phyloP scores from a whole-genome alignment of 352 stramenopile genomes.

The Phytophthora aleatoria region DNA sequence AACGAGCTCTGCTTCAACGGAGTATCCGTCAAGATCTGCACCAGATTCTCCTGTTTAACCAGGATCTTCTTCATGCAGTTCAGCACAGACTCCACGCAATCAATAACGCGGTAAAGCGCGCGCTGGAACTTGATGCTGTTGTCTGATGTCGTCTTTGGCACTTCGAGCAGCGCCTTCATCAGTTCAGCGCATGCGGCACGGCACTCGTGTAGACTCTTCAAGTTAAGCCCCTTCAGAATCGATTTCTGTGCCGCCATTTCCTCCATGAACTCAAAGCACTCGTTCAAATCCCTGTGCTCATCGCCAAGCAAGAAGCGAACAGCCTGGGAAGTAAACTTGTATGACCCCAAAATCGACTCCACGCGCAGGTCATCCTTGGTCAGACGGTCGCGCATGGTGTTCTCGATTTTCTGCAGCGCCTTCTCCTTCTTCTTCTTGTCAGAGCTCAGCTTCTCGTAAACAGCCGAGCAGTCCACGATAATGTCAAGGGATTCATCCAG shows the following conservation, averaged over 20 bases:
- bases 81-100: slow-evolving; percentile 80
- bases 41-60: slow-evolving; percentile 83
- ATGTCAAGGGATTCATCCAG: slow-evolving; percentile 90
- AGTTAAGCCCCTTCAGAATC: slow-evolving; percentile 82
- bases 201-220: slow-evolving; percentile 80
- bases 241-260: slow-evolving; percentile 78
- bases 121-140: slow-evolving; percentile 90
- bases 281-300: slow-evolving; percentile 82
- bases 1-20: slow-evolving; percentile 88
- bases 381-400: slow-evolving; percentile 82
- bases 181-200: slow-evolving; percentile 69
- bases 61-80: slow-evolving; percentile 88
- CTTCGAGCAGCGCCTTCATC: slow-evolving; percentile 88
- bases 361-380: slow-evolving; percentile 87
- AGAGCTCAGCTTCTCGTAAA: slow-evolving; percentile 84
- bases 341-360: slow-evolving; percentile 82
- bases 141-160: slow-evolving; percentile 74
- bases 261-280: slow-evolving; percentile 89
- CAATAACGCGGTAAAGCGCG: slow-evolving; percentile 84
- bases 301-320: slow-evolving; percentile 81
- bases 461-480: slow-evolving; percentile 72
- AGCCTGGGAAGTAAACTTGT: slow-evolving; percentile 89
- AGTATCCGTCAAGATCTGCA: slow-evolving; percentile 87
- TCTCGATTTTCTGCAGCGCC: slow-evolving; percentile 86
- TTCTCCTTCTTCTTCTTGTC: slow-evolving; percentile 93